These are phyloP conservation scores for Schrenkiella parvula DNA, from an alignment of 345 rosid species.

Conservation along the genomic window DNA sequence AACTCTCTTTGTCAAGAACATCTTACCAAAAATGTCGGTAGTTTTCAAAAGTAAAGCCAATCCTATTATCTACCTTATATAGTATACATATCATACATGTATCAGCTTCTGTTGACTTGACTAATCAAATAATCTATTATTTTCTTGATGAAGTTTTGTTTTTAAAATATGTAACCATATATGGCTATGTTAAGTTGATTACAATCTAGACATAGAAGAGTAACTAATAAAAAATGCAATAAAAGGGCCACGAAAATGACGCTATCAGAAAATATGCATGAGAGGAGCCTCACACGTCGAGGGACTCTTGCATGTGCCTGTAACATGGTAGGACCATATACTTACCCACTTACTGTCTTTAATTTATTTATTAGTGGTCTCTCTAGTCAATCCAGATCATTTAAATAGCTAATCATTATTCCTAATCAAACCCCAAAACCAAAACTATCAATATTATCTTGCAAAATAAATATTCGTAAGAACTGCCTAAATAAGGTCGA, in stretches of 20 bases:
- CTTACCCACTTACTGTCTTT: not conserved
- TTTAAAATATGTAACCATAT: not conserved
- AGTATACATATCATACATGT: not conserved
- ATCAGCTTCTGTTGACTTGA: not conserved
- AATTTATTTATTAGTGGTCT: not conserved
- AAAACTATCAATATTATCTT: too few relatives aligned
- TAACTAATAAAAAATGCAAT: not conserved
- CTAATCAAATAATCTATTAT: not conserved
- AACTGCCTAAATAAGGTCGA: too few relatives aligned
- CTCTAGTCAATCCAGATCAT: not conserved
- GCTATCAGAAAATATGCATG: constrained; percentile 23
- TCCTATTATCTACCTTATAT: not conserved
- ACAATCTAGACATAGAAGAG: not conserved
- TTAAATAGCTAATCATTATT: not conserved
- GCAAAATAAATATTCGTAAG: too few relatives aligned
- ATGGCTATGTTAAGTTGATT: not conserved
- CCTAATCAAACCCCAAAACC: not conserved
- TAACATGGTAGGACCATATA: constrained; percentile 31
- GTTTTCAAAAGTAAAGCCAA: constrained; percentile 5
- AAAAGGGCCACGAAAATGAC: constrained; percentile 23
- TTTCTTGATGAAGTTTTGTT: not conserved
- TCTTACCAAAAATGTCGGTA: constrained; percentile 12
- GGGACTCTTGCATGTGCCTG: constrained; percentile 23
- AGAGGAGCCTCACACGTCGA: constrained; percentile 20
- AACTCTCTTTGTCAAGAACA: constrained; percentile 20